Evolutionary conservation across 805 yeast species (phyloP), one percentile per base, ranked within the genome.

Genomic region (Pichia cephalocereana): DNA sequence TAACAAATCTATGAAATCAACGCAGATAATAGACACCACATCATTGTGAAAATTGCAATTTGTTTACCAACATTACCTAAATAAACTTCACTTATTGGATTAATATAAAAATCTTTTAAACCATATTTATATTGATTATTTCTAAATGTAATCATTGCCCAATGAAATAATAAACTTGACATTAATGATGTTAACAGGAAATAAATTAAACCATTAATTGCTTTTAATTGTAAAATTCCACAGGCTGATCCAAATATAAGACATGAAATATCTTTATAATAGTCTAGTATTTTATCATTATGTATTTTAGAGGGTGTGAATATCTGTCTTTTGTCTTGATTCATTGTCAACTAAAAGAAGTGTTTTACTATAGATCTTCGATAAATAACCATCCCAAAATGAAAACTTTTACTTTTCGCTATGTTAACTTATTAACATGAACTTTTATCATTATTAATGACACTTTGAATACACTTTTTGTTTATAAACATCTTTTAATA

Each of bases 11-110:
- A 48, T 19, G 48, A 36, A 8, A 75, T 73, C 47, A 77, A 54
- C 1, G 79, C 80, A 55, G 69, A 70, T 15, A 76, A 65, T 50
- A 79, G 63, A 44, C 82, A 77, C 84, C 84, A 79, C 57, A 78
- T 71, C 74, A 79, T 73, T 9, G 75, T 66, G 54, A 67, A 79
- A 40, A 80, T 74, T 12, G 80, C 70, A 31, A 77, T 51, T 38
- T 76, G 79, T 41, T 77, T 61, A 15, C 74, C 66, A 14, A 76
- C 52, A 40, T 75, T 70, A 31, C 68, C 72, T 9, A 75, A 46
- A 49, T 74, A 65, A 4, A 79, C 58, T 38, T 72, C 74, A 23
- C 60, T 64, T 1, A 70, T 27, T 1, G 77, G 71, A 37, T 58
- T 65, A 12, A 61, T 58, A 50, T 67, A 77, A 52, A 68, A 77